Evolutionary conservation across 257 asterid species (phyloP).

Genomic region (Ilex asprella): DNA sequence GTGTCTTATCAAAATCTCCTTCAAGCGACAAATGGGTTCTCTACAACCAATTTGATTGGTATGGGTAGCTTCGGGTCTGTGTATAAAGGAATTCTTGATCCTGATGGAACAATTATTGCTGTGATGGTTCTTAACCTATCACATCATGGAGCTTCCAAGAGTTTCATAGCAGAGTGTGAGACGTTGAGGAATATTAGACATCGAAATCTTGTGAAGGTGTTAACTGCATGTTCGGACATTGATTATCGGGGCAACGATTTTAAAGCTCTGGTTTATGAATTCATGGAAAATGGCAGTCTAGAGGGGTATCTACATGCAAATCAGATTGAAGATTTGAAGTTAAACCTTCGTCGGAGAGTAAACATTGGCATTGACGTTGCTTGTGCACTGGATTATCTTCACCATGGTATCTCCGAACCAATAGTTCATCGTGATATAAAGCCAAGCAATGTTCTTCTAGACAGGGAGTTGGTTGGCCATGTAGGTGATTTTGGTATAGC

Average conservation of each 20-base stretch:
- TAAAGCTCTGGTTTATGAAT: slow-evolving; percentile 3
- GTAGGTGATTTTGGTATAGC: neutral
- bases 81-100: slow-evolving; percentile 18
- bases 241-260: slow-evolving; percentile 23
- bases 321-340: neutral
- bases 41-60: slow-evolving; percentile 9
- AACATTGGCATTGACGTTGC: neutral
- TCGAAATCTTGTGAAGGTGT: slow-evolving; percentile 20
- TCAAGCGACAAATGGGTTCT: neutral
- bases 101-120: slow-evolving; percentile 10
- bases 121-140: slow-evolving; percentile 22
- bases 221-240: slow-evolving; percentile 26
- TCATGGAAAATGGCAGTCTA: slow-evolving; percentile 22
- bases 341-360: neutral
- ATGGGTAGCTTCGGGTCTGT: slow-evolving; percentile 17
- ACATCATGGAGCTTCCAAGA: neutral
- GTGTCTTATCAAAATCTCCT: neutral
- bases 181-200: slow-evolving; percentile 15
- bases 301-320: slow-evolving; percentile 14
- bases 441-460: too few species aligned
- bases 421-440: neutral
- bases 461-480: neutral
- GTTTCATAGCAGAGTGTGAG: too few species aligned
- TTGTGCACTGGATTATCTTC: slow-evolving; percentile 1
- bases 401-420: neutral